Conservation (phyloP, 2,329 filamentous ascomycete genomes). For the Sclerotinia nivalis region DNA sequence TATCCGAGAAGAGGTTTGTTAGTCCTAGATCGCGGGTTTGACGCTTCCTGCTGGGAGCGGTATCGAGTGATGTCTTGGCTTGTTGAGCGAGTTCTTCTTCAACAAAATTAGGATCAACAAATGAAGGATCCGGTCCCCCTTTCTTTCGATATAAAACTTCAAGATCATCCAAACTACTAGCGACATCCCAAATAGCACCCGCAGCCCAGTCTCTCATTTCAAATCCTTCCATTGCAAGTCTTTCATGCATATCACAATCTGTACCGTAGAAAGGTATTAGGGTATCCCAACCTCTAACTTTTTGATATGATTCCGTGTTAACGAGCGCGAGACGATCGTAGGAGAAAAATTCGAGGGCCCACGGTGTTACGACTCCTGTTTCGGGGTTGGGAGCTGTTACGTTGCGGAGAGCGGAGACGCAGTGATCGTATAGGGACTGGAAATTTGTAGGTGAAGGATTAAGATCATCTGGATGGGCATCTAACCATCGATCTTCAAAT, state of each 20-base stretch:
- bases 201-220: slow-evolving; percentile 44
- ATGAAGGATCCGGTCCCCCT: background rate
- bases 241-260: slow-evolving; percentile 55
- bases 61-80: background rate
- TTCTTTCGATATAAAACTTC: slow-evolving; percentile 22
- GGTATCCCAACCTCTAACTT: slow-evolving; percentile 54
- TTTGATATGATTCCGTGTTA: slow-evolving; percentile 44
- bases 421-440: slow-evolving; percentile 26
- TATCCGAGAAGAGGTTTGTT: background rate
- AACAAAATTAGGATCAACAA: background rate
- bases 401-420: slow-evolving; percentile 25
- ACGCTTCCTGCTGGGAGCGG: no score
- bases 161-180: slow-evolving; percentile 38
- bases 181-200: slow-evolving; percentile 51
- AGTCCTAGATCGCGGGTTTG: background rate
- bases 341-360: slow-evolving; percentile 55
- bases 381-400: slow-evolving; percentile 22
- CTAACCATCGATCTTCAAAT: slow-evolving; percentile 43
- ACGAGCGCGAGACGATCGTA: slow-evolving; percentile 58
- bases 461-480: slow-evolving; percentile 3
- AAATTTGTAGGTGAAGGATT: slow-evolving; percentile 8
- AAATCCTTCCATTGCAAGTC: slow-evolving; percentile 49
- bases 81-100: slow-evolving; percentile 11
- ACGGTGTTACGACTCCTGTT: slow-evolving; percentile 33
- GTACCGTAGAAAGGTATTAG: slow-evolving; percentile 57